Evolutionary conservation across 352 stramenopile species (phyloP).

Genomic region (Discostella stelligera): DNA sequence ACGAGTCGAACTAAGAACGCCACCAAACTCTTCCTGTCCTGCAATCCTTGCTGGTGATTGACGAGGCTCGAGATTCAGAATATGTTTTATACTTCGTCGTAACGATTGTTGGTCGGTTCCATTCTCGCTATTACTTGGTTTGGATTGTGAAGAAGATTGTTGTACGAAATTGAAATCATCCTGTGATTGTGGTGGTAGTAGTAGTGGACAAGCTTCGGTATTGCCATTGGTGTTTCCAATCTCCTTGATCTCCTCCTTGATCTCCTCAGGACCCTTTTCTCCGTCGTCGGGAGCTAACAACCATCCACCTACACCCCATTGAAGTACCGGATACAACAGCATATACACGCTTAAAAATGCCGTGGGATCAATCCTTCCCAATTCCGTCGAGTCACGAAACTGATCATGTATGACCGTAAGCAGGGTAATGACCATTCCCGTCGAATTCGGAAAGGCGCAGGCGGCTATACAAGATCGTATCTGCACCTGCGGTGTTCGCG

Average conservation of each 20-base stretch:
- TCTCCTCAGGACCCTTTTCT: slow-evolving; percentile 22
- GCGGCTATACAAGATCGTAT: slow-evolving; percentile 49
- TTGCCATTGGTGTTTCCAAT: slow-evolving; percentile 9
- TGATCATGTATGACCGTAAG: slow-evolving; percentile 76
- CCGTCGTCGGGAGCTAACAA: slow-evolving; percentile 61
- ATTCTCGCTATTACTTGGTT: neutral
- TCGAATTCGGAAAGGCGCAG: slow-evolving; percentile 74
- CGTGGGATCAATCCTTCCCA: slow-evolving; percentile 73
- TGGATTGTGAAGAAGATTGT: neutral
- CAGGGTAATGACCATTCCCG: slow-evolving; percentile 75
- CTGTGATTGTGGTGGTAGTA: neutral
- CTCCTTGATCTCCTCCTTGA: neutral
- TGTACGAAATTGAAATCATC: neutral
- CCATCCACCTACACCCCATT: slow-evolving; percentile 77
- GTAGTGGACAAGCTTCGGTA: neutral
- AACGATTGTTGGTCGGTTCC: neutral
- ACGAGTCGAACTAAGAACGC: slow-evolving; percentile 3
- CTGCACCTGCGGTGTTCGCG: slow-evolving; percentile 51
- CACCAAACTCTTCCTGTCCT: slow-evolving; percentile 41
- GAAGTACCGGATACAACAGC: slow-evolving; percentile 76
- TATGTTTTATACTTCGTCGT: slow-evolving; percentile 23
- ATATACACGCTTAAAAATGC: slow-evolving; percentile 78
- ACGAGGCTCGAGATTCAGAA: slow-evolving; percentile 33
- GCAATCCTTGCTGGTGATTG: slow-evolving; percentile 23
- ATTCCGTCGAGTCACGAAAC: slow-evolving; percentile 58